Evolutionary conservation across 1,284 basidiomycete genomes (phyloP), one percentile per base, ranked within the genome.

Genomic region (Pyrrhoderma lamaoense): DNA sequence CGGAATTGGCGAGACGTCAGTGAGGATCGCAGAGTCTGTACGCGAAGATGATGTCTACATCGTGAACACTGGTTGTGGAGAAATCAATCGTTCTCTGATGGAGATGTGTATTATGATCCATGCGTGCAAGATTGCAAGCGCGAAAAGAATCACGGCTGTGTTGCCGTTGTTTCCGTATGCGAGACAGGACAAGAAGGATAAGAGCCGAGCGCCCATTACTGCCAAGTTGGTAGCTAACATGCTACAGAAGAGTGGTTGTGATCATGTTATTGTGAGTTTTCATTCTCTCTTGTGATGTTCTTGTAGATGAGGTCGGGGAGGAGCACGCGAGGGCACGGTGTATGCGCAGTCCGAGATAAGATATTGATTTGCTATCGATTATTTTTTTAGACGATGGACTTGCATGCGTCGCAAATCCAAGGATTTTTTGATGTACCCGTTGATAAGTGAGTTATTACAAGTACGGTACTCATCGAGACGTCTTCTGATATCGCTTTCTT

Each of bases 391-490:
- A 98, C 93, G 25, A 99, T 95, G 93, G 94, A 96, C 70, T 72
- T 97, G 61, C 93, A 97, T 65, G 93, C 94, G 44, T 93, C 91
- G n/a, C 94, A 96, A 65, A 97, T 97, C 58, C 94, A 99, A 70
- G 96, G 96, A 34, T 99, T 99, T 76, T 99, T 99, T 68, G 95
- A 99, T 68, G 95, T 98, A n/a, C 96, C 96, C 14, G 95, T 99
- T 57, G 95, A 99, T 77, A 97, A 97, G 93, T 96, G 67, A 79
- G 92, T 82, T n/a, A n/a, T n/a, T 46, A n/a, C 38, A 40, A 40
- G 16, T 36, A 19, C 42, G 8, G 5, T 38, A 46, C 47, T 37
- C 35, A 37, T 11, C 16, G 35, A 50, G 16, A 46, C 9, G 37
- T 16, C 5, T 16, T 9, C 16, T 18, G 27, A 38, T 4, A 7